Evolutionary conservation across 331 rosid genomes (phyloP).

Genomic region (Arachis monticola): DNA sequence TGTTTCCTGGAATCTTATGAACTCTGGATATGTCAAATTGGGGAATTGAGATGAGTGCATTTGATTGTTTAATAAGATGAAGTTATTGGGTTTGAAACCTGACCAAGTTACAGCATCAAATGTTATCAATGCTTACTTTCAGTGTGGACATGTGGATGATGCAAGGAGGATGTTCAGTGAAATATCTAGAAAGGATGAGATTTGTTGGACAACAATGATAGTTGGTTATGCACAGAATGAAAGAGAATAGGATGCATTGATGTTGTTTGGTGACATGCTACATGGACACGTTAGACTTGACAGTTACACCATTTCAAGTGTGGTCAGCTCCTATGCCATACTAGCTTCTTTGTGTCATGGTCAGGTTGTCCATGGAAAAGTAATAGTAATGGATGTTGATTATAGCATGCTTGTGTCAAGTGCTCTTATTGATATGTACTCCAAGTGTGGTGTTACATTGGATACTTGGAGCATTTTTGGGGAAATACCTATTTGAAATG

Average conservation of each 20-base stretch:
- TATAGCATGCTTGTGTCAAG: conserved; percentile 52
- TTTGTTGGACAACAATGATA: conserved; percentile 68
- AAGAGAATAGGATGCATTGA: conserved; percentile 58
- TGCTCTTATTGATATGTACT: conserved; percentile 65
- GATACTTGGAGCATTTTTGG: conserved; percentile 50
- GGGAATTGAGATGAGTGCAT: conserved; percentile 50
- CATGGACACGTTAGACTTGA: conserved; percentile 50
- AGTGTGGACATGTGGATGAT: conserved; percentile 46
- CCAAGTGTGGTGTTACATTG: conserved; percentile 63
- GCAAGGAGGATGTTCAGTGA: conserved; percentile 48
- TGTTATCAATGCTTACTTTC: conserved; percentile 54
- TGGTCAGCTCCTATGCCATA: conserved; percentile 59
- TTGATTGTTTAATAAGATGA: conserved; percentile 50
- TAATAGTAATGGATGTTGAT: conserved; percentile 49
- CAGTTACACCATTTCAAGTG: conserved; percentile 55
- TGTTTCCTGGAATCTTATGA: conserved; percentile 63
- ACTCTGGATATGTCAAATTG: conserved; percentile 53
- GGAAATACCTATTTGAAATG: conserved; percentile 49
- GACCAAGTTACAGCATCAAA: conserved; percentile 56
- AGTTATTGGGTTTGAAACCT: conserved; percentile 50
- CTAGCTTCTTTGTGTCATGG: conserved; percentile 55
- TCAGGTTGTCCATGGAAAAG: conserved; percentile 57
- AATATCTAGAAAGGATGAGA: conserved; percentile 46
- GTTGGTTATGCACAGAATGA: conserved; percentile 56
- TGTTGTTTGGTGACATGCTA: conserved; percentile 55